Base-by-base conservation (phyloP, 73 alveolate genomes). In the Blepharisma japonicum region DNA sequence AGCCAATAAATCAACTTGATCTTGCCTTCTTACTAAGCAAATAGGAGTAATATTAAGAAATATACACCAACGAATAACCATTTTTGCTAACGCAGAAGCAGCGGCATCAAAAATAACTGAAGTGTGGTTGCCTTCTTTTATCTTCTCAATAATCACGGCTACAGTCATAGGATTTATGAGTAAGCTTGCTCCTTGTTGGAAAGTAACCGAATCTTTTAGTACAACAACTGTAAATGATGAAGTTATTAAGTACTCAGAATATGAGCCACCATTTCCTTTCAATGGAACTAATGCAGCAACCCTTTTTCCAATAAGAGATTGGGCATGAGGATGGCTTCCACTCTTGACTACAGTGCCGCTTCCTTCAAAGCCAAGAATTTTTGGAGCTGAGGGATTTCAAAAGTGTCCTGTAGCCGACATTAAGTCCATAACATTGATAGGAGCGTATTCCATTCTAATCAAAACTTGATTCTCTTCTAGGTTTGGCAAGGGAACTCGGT, bases 111-210 rank as follows among this genome's bases (percentile, higher is more conserved):
- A 68, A 6, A 87, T 76, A 0, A 86, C 89, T 27, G 94, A 83
- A 21, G 68, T 67, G 6, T 85, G 92, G 55, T 83, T 71, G 6
- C 53, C 45, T 7, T 71, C 56, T 32, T 54, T 71, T 2, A 56
- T 53, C 47, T 6, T 70, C 8, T 90, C 92, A 6, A 82, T 71
- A 38, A 90, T 67, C 2, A 90, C 92, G 45, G 87, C 78, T 0
- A 90, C 97, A 5, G 97, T 87, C 8, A 90, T 45, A 45, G 97
- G 97, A 61, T 90, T 90, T 20, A 87, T 87, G 68, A 83, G 77
- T 49, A 83, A 66, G 67, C 71, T 67, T 2, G 90, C 42, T 32
- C 42, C 42, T 32, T 32, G 42, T 3, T 32, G 5, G 3, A 32
- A 32, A 3, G 42, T 32, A 32, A 32, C 42, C 0, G 42, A 32